Evolutionary conservation across 352 stramenopile genomes (phyloP).

Genomic region (Phytopythium kandeliae): DNA sequence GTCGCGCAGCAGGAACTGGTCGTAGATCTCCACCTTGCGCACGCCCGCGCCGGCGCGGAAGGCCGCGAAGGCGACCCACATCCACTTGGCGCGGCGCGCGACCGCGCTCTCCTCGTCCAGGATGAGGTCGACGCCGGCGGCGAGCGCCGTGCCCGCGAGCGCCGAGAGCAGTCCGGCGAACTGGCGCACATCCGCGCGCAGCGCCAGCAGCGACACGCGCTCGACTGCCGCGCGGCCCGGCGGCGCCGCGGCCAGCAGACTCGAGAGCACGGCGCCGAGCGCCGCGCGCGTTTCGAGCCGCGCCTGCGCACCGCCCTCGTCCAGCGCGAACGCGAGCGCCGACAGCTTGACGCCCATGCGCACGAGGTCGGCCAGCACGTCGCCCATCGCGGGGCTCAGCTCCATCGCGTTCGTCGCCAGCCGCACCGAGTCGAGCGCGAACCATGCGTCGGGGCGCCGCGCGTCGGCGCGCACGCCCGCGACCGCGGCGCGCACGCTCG

Average conservation of each 20-base stretch:
- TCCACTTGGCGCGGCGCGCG: conserved; percentile 1
- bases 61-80: neutral
- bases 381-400: neutral
- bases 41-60: neutral
- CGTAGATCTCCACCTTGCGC: conserved; percentile 3
- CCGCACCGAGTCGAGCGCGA: conserved; percentile 1
- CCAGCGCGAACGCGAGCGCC: neutral
- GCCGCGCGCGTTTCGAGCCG: neutral
- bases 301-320: neutral
- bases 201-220: conserved; percentile 1
- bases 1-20: conserved; percentile 1
- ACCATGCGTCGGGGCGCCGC: neutral
- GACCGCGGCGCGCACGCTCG: neutral
- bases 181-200: conserved; percentile 1
- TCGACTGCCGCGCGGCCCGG: neutral
- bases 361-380: conserved; percentile 1
- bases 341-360: neutral
- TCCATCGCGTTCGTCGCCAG: conserved; percentile 2
- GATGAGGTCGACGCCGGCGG: neutral
- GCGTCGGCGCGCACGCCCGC: neutral
- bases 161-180: conserved; percentile 1
- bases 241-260: neutral
- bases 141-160: neutral
- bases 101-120: conserved; percentile 1
- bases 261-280: neutral